A percentile compares a stretch with the other conserved stretches of the same genome.
phyloP scores from a whole-genome alignment of 495 filamentous ascomycete species.

The Penicillium samsonianum region DNA sequence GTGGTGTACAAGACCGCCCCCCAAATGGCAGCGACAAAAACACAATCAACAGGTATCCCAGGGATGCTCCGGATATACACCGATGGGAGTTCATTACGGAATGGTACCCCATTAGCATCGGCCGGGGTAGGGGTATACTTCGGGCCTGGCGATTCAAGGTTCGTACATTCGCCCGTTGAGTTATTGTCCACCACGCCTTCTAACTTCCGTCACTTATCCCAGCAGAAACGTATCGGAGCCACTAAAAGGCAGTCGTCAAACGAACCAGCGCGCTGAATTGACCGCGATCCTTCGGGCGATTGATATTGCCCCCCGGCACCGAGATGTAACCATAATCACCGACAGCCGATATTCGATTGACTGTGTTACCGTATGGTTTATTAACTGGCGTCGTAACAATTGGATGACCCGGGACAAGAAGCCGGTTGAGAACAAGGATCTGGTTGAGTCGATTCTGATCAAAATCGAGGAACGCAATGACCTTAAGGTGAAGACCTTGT shows the following conservation, averaged over 20 bases:
- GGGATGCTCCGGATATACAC: constrained; percentile 78
- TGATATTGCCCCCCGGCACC: constrained; percentile 66
- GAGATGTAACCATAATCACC: constrained; percentile 68
- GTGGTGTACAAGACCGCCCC: constrained; percentile 57
- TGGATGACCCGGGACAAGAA: constrained; percentile 74
- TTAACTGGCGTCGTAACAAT: constrained; percentile 73
- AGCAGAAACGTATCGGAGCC: constrained; percentile 84
- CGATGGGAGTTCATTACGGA: constrained; percentile 79
- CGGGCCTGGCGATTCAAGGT: constrained; percentile 71
- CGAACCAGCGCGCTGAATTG: constrained; percentile 93
- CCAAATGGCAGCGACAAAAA: constrained; percentile 50
- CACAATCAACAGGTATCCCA: constrained; percentile 36
- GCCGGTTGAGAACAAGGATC: constrained; percentile 80
- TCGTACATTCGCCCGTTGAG: constrained; percentile 24
- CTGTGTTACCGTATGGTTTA: constrained; percentile 84
- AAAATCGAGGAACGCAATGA: constrained; percentile 70
- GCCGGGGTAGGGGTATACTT: constrained; percentile 92
- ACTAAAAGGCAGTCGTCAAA: constrained; percentile 72
- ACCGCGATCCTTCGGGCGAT: constrained; percentile 84
- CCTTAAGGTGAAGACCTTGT: constrained; percentile 62
- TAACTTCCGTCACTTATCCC: constrained; percentile 32
- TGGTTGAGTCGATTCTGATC: constrained; percentile 70
- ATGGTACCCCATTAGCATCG: constrained; percentile 68
- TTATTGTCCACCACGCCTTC: constrained; percentile 7
- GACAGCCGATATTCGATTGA: constrained; percentile 89